A percentile compares a stretch with the other conserved stretches of the same genome.
phyloP scores from a whole-genome alignment of 495 filamentous ascomycete genomes.

The Peziza echinospora region DNA sequence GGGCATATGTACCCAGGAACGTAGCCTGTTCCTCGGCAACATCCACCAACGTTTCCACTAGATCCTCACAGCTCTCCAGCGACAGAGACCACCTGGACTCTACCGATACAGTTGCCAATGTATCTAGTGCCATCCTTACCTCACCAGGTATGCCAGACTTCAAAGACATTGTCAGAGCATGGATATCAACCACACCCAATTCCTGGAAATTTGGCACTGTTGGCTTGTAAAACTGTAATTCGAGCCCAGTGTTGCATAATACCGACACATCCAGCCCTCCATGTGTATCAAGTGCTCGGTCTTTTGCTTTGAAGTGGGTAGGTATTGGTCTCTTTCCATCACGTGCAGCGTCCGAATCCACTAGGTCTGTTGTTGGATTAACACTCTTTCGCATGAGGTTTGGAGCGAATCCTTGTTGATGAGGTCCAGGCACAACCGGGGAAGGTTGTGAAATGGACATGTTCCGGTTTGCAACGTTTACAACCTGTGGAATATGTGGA shows the following conservation, averaged over 20 bases:
- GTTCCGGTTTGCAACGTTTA: constrained; percentile 22
- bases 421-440: constrained; percentile 20
- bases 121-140: constrained; percentile 69
- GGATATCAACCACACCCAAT: constrained; percentile 70
- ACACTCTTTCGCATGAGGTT: constrained; percentile 19
- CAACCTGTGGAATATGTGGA: constrained; percentile 20
- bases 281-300: constrained; percentile 34
- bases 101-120: constrained; percentile 48
- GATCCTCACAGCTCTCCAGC: constrained; percentile 60
- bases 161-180: constrained; percentile 78
- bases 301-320: constrained; percentile 40
- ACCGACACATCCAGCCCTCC: constrained; percentile 44
- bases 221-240: constrained; percentile 41
- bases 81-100: constrained; percentile 38
- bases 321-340: too few relatives aligned
- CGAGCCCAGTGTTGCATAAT: constrained; percentile 36
- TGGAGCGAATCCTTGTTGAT: too few relatives aligned
- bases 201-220: constrained; percentile 55
- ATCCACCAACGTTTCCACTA: constrained; percentile 72
- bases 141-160: constrained; percentile 79
- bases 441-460: constrained; percentile 1
- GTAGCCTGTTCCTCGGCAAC: constrained; percentile 78
- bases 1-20: constrained; percentile 50
- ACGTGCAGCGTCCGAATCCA: too few relatives aligned
- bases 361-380: too few relatives aligned